These are phyloP conservation scores for Ogataea paraovalis DNA, from an alignment of 805 yeast genomes.

Conservation along the genomic window DNA sequence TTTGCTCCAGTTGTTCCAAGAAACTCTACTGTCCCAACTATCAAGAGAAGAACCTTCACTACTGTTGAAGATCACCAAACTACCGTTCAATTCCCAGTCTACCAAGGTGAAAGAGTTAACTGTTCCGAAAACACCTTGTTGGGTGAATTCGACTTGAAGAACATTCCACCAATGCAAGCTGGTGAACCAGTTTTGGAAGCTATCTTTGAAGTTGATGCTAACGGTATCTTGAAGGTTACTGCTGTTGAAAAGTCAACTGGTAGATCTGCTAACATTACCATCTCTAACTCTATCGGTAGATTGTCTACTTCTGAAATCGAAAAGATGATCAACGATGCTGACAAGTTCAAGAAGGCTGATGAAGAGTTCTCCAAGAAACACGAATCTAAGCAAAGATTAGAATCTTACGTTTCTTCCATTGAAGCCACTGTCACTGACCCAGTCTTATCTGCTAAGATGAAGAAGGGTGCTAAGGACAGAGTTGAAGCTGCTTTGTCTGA, in stretches of 20 bases:
- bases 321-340: slow-evolving; percentile 98
- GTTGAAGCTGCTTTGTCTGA: slow-evolving; percentile 97
- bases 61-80: slow-evolving; percentile 99
- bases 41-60: slow-evolving; percentile 98
- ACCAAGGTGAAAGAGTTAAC: slow-evolving; percentile 99
- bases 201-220: slow-evolving; percentile 98
- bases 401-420: slow-evolving; percentile 94
- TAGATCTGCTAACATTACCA: slow-evolving; percentile 96
- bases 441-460: slow-evolving; percentile 93
- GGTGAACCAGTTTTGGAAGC: slow-evolving; percentile 99
- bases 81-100: slow-evolving; percentile 97
- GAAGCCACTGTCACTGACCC: slow-evolving; percentile 98
- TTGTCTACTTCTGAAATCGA: slow-evolving; percentile 94
- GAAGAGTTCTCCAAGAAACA: slow-evolving; percentile 98
- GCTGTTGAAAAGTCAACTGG: slow-evolving; percentile 99
- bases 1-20: slow-evolving; percentile 99
- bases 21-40: slow-evolving; percentile 99
- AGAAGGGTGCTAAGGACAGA: slow-evolving; percentile 96
- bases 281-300: slow-evolving; percentile 99
- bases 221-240: slow-evolving; percentile 98
- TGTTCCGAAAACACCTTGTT: slow-evolving; percentile 94
- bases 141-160: slow-evolving; percentile 98
- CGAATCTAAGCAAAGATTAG: slow-evolving; percentile 98
- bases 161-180: slow-evolving; percentile 97
- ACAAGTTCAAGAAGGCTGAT: slow-evolving; percentile 97